These are phyloP conservation scores for Suhomyces canberraensis DNA, from an alignment of 805 yeast genomes.

Conservation along the genomic window DNA sequence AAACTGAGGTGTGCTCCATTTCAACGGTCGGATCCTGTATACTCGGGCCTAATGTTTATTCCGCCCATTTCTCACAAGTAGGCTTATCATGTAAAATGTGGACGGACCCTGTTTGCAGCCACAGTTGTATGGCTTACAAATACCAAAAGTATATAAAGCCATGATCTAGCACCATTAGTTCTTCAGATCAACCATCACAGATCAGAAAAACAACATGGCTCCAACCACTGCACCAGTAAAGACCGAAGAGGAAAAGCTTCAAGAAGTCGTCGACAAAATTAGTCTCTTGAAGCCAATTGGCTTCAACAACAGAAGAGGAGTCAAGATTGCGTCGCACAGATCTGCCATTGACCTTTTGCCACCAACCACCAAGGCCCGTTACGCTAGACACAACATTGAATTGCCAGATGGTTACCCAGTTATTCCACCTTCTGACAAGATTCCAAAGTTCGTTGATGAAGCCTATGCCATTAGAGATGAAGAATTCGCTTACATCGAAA, in stretches of 20 bases:
- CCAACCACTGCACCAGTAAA: constrained; percentile 12
- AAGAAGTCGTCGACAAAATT: constrained; percentile 13
- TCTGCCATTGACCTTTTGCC: constrained; percentile 14
- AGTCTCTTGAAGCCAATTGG: constrained; percentile 16
- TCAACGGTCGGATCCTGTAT: too few relatives aligned
- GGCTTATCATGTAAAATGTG: too few relatives aligned
- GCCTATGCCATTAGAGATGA: constrained; percentile 21
- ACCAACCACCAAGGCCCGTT: constrained; percentile 20
- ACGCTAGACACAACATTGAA: constrained; percentile 23
- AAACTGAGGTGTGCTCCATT: too few relatives aligned
- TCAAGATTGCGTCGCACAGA: constrained; percentile 1
- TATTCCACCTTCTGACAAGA: constrained; percentile 18
- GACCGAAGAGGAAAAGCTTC: constrained; percentile 7
- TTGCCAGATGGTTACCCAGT: constrained; percentile 26
- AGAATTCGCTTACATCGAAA: constrained; percentile 22
- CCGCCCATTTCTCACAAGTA: too few relatives aligned
- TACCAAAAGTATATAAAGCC: too few relatives aligned
- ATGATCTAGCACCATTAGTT: too few relatives aligned
- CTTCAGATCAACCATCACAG: too few relatives aligned
- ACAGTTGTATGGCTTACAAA: too few relatives aligned
- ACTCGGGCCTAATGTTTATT: too few relatives aligned
- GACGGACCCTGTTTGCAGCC: too few relatives aligned
- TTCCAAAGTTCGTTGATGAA: constrained; percentile 26
- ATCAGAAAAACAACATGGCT: too few relatives aligned
- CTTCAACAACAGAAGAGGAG: constrained; percentile 7